These are phyloP conservation scores for Trichoderma hamatum DNA, from an alignment of 2,329 filamentous ascomycete genomes.

Conservation along the genomic window DNA sequence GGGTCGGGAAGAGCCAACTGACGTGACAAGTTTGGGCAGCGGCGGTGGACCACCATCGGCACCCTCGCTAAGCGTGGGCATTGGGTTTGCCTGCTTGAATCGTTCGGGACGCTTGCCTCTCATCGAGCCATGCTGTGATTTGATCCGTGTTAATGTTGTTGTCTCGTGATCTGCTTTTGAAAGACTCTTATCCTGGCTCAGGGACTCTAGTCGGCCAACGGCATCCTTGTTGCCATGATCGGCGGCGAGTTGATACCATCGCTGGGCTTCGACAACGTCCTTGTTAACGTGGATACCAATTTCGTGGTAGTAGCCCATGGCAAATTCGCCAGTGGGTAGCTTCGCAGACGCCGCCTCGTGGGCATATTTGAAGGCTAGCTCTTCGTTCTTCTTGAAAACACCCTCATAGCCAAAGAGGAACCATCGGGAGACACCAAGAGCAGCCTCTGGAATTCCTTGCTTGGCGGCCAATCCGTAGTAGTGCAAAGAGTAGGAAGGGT, in stretches of 20 bases:
- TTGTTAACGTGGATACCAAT: constrained; percentile 91
- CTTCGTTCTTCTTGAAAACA: constrained; percentile 93
- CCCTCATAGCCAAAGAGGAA: constrained; percentile 94
- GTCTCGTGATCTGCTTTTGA: constrained; percentile 93
- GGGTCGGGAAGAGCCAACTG: constrained; percentile 38
- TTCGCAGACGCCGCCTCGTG: constrained; percentile 81
- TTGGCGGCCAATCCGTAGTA: constrained; percentile 93
- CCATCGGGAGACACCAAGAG: constrained; percentile 97
- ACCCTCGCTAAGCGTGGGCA: constrained; percentile 55
- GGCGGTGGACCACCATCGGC: constrained; percentile 34
- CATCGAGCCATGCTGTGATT: constrained; percentile 74
- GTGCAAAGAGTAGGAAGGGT: constrained; percentile 87
- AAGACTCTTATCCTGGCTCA: constrained; percentile 79
- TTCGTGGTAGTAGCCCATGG: constrained; percentile 95
- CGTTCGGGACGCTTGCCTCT: constrained; percentile 63
- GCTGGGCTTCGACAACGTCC: constrained; percentile 77
- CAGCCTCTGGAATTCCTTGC: constrained; percentile 90
- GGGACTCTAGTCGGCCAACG: constrained; percentile 75
- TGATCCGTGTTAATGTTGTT: constrained; percentile 85
- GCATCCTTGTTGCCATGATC: constrained; percentile 93
- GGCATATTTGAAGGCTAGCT: constrained; percentile 88
- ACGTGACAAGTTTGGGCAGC: constrained; percentile 29
- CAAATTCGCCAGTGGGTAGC: constrained; percentile 90
- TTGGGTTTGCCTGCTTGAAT: constrained; percentile 54
- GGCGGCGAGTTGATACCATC: constrained; percentile 89